phyloP scores from a whole-genome alignment of 192 early-diverging fungal genomes.

The Backusella macrospora region DNA sequence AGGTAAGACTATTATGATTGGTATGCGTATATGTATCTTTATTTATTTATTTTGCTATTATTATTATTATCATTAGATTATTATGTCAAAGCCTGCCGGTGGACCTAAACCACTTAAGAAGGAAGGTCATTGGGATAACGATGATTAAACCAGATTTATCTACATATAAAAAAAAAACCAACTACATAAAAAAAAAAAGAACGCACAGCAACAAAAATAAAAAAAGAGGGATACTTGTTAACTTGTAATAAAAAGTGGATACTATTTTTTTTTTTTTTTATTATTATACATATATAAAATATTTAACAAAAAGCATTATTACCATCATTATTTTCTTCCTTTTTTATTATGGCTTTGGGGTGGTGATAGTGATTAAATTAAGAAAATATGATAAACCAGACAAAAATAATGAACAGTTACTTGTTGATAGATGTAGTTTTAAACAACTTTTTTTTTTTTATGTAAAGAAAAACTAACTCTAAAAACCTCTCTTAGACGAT shows the following conservation, averaged over 20 bases:
- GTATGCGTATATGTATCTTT: not conserved
- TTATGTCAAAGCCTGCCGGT: slow-evolving; percentile 98
- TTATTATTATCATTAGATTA: slow-evolving; percentile 65
- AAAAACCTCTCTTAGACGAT: too few species aligned
- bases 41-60: not conserved
- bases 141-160: slow-evolving; percentile 30
- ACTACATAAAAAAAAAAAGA: not conserved
- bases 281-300: not conserved
- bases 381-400: too few species aligned
- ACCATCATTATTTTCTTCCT: too few species aligned
- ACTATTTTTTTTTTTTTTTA: not conserved
- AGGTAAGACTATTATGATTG: slow-evolving; percentile 48
- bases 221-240: not conserved
- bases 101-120: slow-evolving; percentile 91
- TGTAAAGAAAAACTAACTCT: too few species aligned
- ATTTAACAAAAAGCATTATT: too few species aligned
- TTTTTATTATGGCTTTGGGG: too few species aligned
- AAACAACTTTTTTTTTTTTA: too few species aligned
- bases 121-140: slow-evolving; percentile 89
- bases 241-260: not conserved
- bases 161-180: not conserved
- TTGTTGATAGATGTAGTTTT: too few species aligned
- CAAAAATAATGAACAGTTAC: too few species aligned
- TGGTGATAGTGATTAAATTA: too few species aligned
- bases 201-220: not conserved